Base-by-base conservation (phyloP, 1,284 basidiomycete species). In the Ganoderma sinense region DNA sequence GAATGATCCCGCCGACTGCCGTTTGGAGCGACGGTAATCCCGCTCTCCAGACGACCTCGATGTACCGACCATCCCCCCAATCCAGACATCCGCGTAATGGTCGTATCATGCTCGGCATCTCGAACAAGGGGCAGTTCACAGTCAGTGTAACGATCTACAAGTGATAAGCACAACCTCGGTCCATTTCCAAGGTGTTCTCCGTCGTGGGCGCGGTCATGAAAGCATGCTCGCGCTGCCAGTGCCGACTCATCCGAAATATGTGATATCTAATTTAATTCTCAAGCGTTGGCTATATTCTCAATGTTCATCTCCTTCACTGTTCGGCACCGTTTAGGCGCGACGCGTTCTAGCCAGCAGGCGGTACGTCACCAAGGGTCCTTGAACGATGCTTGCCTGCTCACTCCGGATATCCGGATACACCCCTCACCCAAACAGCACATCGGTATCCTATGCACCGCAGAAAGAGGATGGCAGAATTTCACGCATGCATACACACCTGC, bases 281-380 rank as follows among this genome's bases (percentile, higher is more conserved):
- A 29, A 53, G 48, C 43, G 31, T 55, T 40, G 8, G 41, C n/a
- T 56, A 18, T 26, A 51, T 51, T 51, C 31, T 43, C 61, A 48
- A 36, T 56, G 31, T 36, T 67, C 26, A 70, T 60, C 36, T 65
- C 40, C 66, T 73, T 73, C 68, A 71, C 72, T 69, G 72, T 26
- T 69, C 72, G 72, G 72, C 70, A 68, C 66, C 70, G 72, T 64
- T 56, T 73, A 71, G 68, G 53, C 61, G 43, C 23, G 64, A 59
- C 70, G 68, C 72, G 69, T 73, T 70, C 53, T 62, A 62, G 70
- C 69, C 72, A 71, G 66, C 69, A 73, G 68, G 69, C 64, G 66
- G 66, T 68, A 65, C 67, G 68, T 73, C 69, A 73, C 64, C 23
- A 26, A 51, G 23, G 67, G 68, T 67, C 66, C 23, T 51, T 56